Evolutionary conservation across 805 yeast genomes (phyloP).

Genomic region (Barnettozyma vustinii): DNA sequence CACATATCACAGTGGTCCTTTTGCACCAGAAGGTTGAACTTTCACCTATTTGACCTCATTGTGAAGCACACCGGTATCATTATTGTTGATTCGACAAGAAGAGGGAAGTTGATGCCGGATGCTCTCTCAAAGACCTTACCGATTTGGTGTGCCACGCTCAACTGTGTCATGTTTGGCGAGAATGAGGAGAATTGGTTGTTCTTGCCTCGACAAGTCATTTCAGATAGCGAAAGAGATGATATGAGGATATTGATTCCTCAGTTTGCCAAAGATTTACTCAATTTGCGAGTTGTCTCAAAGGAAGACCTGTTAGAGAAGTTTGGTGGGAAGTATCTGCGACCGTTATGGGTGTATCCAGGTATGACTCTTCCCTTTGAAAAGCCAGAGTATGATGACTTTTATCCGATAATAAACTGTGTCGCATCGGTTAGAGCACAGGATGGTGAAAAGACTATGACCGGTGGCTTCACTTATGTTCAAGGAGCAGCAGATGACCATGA

Average conservation of each 20-base stretch:
- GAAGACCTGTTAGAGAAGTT: slow-evolving; percentile 29
- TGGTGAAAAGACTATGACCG: slow-evolving; percentile 39
- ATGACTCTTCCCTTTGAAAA: slow-evolving; percentile 29
- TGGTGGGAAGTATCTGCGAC: slow-evolving; percentile 47
- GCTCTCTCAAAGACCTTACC: slow-evolving; percentile 84
- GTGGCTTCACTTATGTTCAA: slow-evolving; percentile 64
- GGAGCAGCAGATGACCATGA: slow-evolving; percentile 97
- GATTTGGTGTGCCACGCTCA: slow-evolving; percentile 84
- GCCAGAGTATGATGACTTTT: slow-evolving; percentile 27
- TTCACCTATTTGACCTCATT: slow-evolving; percentile 57
- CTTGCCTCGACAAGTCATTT: slow-evolving; percentile 49
- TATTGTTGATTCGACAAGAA: slow-evolving; percentile 77
- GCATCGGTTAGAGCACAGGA: slow-evolving; percentile 60
- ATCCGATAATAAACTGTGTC: slow-evolving; percentile 49
- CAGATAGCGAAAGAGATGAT: slow-evolving; percentile 49
- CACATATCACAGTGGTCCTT: slow-evolving; percentile 80
- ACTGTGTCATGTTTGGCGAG: slow-evolving; percentile 42
- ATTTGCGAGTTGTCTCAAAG: slow-evolving; percentile 35
- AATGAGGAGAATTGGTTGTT: slow-evolving; percentile 32
- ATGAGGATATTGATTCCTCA: slow-evolving; percentile 43
- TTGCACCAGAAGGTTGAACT: slow-evolving; percentile 64
- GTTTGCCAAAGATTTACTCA: slow-evolving; percentile 40
- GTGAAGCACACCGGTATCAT: slow-evolving; percentile 40
- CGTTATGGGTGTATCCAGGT: slow-evolving; percentile 68
- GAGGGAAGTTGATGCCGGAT: slow-evolving; percentile 84